Evolutionary conservation across 192 early-diverging fungal genomes (phyloP).

Genomic region (Ramicandelaber brevisporus): DNA sequence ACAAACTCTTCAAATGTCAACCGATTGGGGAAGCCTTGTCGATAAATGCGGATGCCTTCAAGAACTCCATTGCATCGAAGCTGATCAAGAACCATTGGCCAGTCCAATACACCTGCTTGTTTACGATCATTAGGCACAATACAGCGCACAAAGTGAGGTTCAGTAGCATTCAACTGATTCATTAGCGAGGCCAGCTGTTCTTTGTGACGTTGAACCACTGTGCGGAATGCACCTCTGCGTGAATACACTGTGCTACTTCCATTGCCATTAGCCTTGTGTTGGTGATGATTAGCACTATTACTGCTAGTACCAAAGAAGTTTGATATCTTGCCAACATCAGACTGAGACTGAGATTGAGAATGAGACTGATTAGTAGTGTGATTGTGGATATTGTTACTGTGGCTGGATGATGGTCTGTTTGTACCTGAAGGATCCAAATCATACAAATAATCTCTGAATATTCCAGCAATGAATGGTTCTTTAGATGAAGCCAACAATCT

Average conservation of each 20-base stretch:
- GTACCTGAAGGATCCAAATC: no score
- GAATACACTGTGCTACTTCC: slow-evolving; percentile 1
- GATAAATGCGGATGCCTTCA: slow-evolving; percentile 95
- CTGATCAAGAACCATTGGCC: slow-evolving; percentile 83
- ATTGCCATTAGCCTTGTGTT: not conserved
- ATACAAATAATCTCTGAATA: slow-evolving; percentile 61
- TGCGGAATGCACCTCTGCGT: slow-evolving; percentile 1
- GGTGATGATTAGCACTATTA: slow-evolving; percentile 2
- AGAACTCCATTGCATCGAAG: slow-evolving; percentile 92
- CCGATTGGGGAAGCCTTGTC: slow-evolving; percentile 95
- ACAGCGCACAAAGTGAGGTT: slow-evolving; percentile 93
- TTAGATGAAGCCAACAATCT: slow-evolving; percentile 24
- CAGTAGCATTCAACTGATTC: slow-evolving; percentile 76
- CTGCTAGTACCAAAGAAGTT: slow-evolving; percentile 11
- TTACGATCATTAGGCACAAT: slow-evolving; percentile 96
- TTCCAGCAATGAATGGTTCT: slow-evolving; percentile 47
- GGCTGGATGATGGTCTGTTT: no score
- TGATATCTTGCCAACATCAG: slow-evolving; percentile 11
- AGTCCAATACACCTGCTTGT: slow-evolving; percentile 68
- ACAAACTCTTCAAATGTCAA: slow-evolving; percentile 80
- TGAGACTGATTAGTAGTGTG: no score
- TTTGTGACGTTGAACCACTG: not conserved
- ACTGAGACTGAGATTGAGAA: no score
- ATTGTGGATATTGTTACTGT: no score
- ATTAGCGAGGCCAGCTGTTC: slow-evolving; percentile 27